Base-by-base conservation (phyloP, 2,329 filamentous ascomycete species). In the Phaeosphaeriaceae sp. region DNA sequence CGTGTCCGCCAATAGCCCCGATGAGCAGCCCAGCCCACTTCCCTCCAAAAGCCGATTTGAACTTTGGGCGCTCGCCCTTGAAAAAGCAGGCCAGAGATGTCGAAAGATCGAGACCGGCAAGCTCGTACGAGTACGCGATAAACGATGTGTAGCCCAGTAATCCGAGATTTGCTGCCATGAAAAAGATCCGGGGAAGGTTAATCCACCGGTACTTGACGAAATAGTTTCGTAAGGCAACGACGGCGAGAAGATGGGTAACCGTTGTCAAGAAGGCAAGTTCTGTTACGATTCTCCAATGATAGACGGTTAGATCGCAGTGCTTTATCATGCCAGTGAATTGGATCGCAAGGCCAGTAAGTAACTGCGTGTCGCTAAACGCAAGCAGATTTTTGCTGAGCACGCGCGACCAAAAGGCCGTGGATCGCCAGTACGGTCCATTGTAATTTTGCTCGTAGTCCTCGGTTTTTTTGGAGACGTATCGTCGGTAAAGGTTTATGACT, bases 351-450 rank as follows among this genome's bases (percentile, higher is more conserved):
- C 67, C 67, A 0, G 67, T 70, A 8, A 68, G 49, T 7, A 70
- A 60, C 17, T 68, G 66, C 1, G 67, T 70, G 32, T 70, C 67
- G 29, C 59, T 63, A 32, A 70, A 58, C 0, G 67, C 58, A 21
- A 70, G 60, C 1, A 70, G 55, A 47, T 70, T 70, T 49, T 68
- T 68, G 61, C 61, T 63, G 1, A 70, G 58, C 3, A 70, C 64
- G 12, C 41, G 49, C n/a, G 58, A 60, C 67, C 67, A 70, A 40
- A 70, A 68, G 2, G 47, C 45, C 4, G 65, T 58, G 7, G 58
- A 60, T 13, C 66, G 55, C 67, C 67, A 70, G 48, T 66, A 67
- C 2, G 58, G 48, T 2, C 43, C 46, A n/a, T 45, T 45, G 8
- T 45, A 42, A 6, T 61, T 54, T n/a, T 58, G 47, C 16, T 42